These are phyloP conservation scores for Pneumocystis canis DNA, from an alignment of 1,139 yeast genomes.

Conservation along the genomic window DNA sequence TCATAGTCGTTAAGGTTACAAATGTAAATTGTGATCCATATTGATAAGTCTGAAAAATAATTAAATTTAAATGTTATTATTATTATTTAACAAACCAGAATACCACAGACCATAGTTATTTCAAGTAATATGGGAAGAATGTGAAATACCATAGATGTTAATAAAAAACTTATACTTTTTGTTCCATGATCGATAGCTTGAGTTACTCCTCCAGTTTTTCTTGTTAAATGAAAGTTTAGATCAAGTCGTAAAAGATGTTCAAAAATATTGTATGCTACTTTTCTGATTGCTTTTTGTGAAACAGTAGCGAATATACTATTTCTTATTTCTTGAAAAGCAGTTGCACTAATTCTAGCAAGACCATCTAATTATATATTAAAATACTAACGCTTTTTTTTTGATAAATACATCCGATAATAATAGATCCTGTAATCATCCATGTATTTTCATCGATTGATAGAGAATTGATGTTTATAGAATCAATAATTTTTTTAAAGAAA, in stretches of 20 bases:
- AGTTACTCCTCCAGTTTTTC: constrained; percentile 92
- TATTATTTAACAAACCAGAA: constrained; percentile 28
- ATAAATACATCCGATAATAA: constrained; percentile 43
- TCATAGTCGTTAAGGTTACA: constrained; percentile 75
- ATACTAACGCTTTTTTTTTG: not conserved
- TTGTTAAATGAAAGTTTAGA: constrained; percentile 71
- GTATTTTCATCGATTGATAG: constrained; percentile 41
- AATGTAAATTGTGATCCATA: constrained; percentile 84
- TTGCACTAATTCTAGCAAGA: constrained; percentile 86
- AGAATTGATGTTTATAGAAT: constrained; percentile 89
- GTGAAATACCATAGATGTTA: constrained; percentile 93
- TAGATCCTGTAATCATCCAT: constrained; percentile 50
- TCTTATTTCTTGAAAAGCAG: constrained; percentile 79
- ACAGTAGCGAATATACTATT: constrained; percentile 93
- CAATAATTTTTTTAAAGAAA: constrained; percentile 76
- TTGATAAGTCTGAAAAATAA: constrained; percentile 44
- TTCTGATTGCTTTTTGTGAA: constrained; percentile 84
- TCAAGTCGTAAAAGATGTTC: constrained; percentile 71
- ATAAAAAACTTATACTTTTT: constrained; percentile 84
- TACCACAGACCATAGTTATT: constrained; percentile 83
- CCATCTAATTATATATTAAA: constrained; percentile 38
- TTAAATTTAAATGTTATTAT: not conserved
- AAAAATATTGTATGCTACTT: constrained; percentile 81
- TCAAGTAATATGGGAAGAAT: constrained; percentile 86
- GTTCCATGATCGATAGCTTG: constrained; percentile 97